Conservation (phyloP, 352 stramenopile species). For the Pythium brachiatum region DNA sequence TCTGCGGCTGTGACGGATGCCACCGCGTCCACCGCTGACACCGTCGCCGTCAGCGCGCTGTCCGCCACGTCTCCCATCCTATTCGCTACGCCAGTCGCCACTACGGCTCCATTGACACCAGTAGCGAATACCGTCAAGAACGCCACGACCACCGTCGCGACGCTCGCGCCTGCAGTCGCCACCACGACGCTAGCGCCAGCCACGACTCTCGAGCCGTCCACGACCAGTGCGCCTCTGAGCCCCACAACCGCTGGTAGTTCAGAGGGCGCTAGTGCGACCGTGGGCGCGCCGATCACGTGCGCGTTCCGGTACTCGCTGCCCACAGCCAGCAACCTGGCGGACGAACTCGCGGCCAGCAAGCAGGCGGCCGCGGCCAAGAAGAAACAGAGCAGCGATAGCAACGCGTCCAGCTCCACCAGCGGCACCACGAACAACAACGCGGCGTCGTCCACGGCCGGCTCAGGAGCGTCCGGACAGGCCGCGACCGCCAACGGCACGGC, state of each 20-base stretch:
- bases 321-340: conserved; percentile 23
- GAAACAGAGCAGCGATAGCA: background rate
- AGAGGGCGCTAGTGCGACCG: too few species aligned
- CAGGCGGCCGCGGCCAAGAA: conserved; percentile 11
- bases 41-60: conserved; percentile 15
- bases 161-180: background rate
- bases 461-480: background rate
- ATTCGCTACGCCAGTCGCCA: background rate
- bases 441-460: background rate
- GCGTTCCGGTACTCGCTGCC: conserved; percentile 31
- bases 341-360: conserved; percentile 16
- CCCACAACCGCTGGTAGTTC: background rate
- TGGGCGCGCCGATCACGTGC: conserved; percentile 20
- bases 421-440: conserved; percentile 1
- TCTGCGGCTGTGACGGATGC: background rate
- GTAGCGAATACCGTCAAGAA: background rate
- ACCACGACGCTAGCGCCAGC: background rate
- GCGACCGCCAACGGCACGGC: background rate
- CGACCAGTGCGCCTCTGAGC: background rate
- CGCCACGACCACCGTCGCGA: background rate
- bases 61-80: conserved; percentile 15
- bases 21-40: background rate
- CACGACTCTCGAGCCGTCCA: background rate
- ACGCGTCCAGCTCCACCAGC: background rate
- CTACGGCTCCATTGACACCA: background rate